A percentile compares a stretch with the other conserved stretches of the same genome.
Conservation (phyloP, 306 rosid species). For the Cajanus cajan region DNA sequence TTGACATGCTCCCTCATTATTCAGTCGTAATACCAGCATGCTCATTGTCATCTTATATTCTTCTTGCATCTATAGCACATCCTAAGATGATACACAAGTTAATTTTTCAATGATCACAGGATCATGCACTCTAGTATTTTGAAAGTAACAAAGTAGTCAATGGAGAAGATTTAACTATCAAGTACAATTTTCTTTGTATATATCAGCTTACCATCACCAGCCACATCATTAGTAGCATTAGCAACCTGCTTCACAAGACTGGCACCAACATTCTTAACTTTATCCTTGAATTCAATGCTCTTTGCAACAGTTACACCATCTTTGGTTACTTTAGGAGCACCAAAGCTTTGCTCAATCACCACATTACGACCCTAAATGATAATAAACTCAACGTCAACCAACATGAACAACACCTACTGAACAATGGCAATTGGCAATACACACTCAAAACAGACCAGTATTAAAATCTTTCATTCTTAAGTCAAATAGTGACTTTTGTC, state of each 20-base stretch:
- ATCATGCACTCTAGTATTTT: neutral
- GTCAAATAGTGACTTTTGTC: neutral
- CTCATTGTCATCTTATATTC: neutral
- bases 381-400: constrained; percentile 2
- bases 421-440: neutral
- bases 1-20: neutral
- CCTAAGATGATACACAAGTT: neutral
- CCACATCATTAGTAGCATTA: constrained; percentile 87
- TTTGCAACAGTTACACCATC: constrained; percentile 97
- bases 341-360: constrained; percentile 87
- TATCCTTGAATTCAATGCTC: constrained; percentile 90
- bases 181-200: neutral
- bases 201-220: constrained; percentile 83
- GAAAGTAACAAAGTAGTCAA: neutral
- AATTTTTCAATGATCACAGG: neutral
- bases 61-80: neutral
- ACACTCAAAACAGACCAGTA: neutral
- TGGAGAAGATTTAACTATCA: neutral
- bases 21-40: neutral
- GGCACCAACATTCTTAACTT: constrained; percentile 87
- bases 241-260: constrained; percentile 99
- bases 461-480: neutral
- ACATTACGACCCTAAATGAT: constrained; percentile 81
- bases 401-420: neutral
- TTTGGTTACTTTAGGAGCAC: constrained; percentile 93